Base-by-base conservation (phyloP, 78 protist genomes). In the Anaeramoeba ignava region DNA sequence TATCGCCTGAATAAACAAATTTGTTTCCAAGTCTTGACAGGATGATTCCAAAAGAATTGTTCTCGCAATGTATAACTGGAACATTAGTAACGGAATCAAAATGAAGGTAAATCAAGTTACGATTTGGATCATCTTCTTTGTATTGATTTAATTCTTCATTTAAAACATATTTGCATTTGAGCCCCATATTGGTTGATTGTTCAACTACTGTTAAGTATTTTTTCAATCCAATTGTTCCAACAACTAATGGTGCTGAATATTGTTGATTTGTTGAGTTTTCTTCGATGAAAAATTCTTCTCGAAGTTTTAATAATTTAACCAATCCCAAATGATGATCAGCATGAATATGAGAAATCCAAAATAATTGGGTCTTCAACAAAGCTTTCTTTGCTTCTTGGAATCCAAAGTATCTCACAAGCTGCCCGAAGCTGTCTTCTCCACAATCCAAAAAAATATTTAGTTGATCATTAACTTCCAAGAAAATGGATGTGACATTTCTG, bases 281-380 rank as follows among this genome's bases (percentile, higher is more conserved):
- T n/a, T n/a, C n/a, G n/a, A n/a, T n/a, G n/a, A n/a, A n/a, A n/a
- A n/a, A n/a, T n/a, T n/a, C n/a, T n/a, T n/a, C n/a, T n/a, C n/a
- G n/a, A n/a, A n/a, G n/a, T n/a, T n/a, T 33, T 1, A 86, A 33
- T 82, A 85, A 12, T 1, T 78, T 3, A 31, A 81, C 31, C 80
- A 91, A 73, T n/a, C 99, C 99, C 3, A 96, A 84, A 81, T 93
- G 94, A 85, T 97, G 99, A 89, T 97, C 99, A 12, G 97, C 99
- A 81, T 97, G 99, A 86, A 92, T 81, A 92, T 97, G 98, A 3
- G 97, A 95, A 34, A 96, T 81, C 90, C 88, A 95, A 12, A 95
- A 78, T 33, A 83, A 12, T n/a, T n/a, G 27, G 27, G 91, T n/a
- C 37, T 3, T 2, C 1, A 17, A 1, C 12, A 83, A 40, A 17